phyloP scores from a whole-genome alignment of 352 stramenopile species.

The Globisporangium nodosum region DNA sequence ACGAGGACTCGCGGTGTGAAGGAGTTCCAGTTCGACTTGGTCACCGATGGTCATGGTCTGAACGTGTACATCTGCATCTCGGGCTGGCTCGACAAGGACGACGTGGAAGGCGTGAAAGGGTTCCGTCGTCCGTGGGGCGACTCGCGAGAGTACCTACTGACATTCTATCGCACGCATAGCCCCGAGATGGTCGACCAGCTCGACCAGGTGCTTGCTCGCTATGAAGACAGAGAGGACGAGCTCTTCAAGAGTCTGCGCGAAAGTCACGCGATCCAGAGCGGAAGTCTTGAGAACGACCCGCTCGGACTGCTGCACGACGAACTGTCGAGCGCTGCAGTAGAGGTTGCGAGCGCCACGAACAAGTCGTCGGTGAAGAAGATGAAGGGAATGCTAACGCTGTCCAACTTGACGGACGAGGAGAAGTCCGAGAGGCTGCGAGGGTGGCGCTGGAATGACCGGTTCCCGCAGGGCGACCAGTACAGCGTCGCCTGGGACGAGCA shows the following conservation, averaged over 20 bases:
- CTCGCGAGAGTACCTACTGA: constrained; percentile 63
- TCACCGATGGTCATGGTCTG: constrained; percentile 73
- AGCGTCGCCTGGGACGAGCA: constrained; percentile 74
- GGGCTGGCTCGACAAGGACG: constrained; percentile 76
- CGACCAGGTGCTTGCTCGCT: constrained; percentile 68
- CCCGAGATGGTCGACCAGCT: constrained; percentile 71
- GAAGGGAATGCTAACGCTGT: constrained; percentile 1
- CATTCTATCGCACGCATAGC: constrained; percentile 63
- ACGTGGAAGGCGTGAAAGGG: constrained; percentile 26
- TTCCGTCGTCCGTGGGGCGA: constrained; percentile 73
- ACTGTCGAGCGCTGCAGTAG: constrained; percentile 7
- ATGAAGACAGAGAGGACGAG: constrained; percentile 74
- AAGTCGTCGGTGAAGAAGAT: constrained; percentile 1
- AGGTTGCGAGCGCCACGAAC: not conserved
- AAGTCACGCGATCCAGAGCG: constrained; percentile 34
- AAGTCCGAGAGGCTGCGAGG: constrained; percentile 28
- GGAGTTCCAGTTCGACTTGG: constrained; percentile 76
- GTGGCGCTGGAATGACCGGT: constrained; percentile 81
- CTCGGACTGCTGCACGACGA: constrained; percentile 31
- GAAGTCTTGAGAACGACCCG: constrained; percentile 26
- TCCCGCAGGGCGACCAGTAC: constrained; percentile 78
- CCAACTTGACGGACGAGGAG: constrained; percentile 3
- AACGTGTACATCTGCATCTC: constrained; percentile 85
- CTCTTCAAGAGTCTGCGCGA: constrained; percentile 66
- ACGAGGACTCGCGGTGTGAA: constrained; percentile 68